phyloP scores from a whole-genome alignment of 1,284 basidiomycete species.

The Leccinum solheimii region DNA sequence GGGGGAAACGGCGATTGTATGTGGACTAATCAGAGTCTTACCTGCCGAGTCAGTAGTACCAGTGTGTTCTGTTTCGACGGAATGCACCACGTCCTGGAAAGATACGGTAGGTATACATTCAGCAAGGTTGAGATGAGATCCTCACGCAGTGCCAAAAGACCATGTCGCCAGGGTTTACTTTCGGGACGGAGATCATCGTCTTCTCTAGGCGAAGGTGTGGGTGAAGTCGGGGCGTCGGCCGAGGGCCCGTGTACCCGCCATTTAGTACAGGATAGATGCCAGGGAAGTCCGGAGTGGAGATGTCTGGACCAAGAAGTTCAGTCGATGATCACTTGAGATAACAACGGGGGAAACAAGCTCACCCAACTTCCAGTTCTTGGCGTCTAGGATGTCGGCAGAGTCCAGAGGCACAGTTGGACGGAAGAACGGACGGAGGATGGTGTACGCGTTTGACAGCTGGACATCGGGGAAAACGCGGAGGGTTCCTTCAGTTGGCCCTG shows the following conservation, averaged over 20 bases:
- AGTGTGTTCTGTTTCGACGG: conserved; percentile 72
- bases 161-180: conserved; percentile 77
- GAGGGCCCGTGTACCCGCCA: conserved; percentile 53
- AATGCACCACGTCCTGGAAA: conserved; percentile 70
- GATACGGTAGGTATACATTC: background rate
- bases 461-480: conserved; percentile 79
- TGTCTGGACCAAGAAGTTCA: conserved; percentile 40
- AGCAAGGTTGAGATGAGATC: background rate
- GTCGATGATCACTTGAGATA: background rate
- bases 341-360: conserved; percentile 7
- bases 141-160: conserved; percentile 83
- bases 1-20: background rate
- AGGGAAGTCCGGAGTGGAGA: conserved; percentile 57
- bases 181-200: conserved; percentile 76
- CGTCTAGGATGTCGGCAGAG: conserved; percentile 48
- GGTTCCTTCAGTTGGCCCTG: conserved; percentile 75
- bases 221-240: conserved; percentile 52
- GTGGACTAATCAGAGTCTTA: conserved; percentile 23
- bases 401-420: conserved; percentile 44
- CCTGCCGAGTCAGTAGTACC: conserved; percentile 74
- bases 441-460: conserved; percentile 74
- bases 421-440: conserved; percentile 85
- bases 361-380: conserved; percentile 76
- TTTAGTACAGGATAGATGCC: conserved; percentile 44
- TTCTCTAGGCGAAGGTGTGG: conserved; percentile 69